These are phyloP conservation scores for Trichoderma parareesei DNA, from an alignment of 495 filamentous ascomycete species.

Conservation along the genomic window DNA sequence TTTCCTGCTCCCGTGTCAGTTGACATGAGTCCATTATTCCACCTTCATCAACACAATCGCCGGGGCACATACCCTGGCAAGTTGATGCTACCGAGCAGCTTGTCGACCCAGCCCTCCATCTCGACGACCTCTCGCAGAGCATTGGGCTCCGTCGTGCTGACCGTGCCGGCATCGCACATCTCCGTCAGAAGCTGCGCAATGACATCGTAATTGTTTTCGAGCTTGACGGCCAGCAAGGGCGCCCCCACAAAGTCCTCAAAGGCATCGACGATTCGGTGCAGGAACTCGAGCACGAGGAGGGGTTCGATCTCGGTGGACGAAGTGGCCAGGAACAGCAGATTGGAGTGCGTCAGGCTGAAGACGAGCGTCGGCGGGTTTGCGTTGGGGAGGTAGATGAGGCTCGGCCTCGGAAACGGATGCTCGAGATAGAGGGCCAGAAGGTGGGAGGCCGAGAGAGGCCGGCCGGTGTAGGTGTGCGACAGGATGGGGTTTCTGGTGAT, in stretches of 20 bases:
- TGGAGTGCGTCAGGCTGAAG: conserved; percentile 79
- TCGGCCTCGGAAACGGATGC: conserved; percentile 74
- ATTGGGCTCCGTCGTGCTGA: conserved; percentile 89
- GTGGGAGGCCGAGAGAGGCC: conserved; percentile 66
- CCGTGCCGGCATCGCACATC: conserved; percentile 91
- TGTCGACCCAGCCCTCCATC: conserved; percentile 81
- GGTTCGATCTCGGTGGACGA: conserved; percentile 79
- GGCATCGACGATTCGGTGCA: conserved; percentile 85
- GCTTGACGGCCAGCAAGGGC: conserved; percentile 75
- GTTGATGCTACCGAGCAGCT: conserved; percentile 80
- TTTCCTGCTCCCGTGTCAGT: neutral
- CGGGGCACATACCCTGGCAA: conserved; percentile 54
- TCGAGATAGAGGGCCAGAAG: conserved; percentile 83
- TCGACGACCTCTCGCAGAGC: conserved; percentile 86
- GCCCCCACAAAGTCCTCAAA: conserved; percentile 91
- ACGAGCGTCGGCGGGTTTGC: conserved; percentile 80
- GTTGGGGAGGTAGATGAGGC: conserved; percentile 74
- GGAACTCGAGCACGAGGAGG: conserved; percentile 89
- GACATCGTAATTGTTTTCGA: conserved; percentile 87
- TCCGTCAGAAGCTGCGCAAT: conserved; percentile 88
- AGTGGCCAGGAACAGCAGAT: conserved; percentile 79
- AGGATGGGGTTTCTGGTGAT: conserved; percentile 35
- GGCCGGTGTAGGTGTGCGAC: conserved; percentile 52
- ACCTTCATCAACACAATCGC: no score
- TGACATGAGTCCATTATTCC: neutral